Evolutionary conservation across 192 early-diverging fungal species (phyloP), one percentile per base, ranked within the genome.

Genomic region (Paraglomus occultum): DNA sequence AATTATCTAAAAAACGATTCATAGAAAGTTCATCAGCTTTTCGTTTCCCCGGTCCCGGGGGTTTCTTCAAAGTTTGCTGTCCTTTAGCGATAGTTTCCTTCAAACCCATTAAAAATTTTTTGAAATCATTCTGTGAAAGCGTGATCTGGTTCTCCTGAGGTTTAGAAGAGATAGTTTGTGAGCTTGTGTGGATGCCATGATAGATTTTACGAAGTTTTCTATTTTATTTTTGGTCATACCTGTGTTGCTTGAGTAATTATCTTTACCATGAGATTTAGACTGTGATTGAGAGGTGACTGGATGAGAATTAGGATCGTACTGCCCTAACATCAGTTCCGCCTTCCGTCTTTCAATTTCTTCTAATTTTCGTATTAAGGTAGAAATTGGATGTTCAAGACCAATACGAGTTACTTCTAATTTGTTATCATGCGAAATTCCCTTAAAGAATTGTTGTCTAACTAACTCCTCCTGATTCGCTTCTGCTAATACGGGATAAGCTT

Each of bases 81-180:
- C 14, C 54, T 57, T 20, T 20, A 57, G 54, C 54, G 8, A 57
- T 57, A n/a, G 60, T 63, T 63, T 15, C 44, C 10, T 63, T 63
- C 45, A 63, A 63, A 46, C 45, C 20, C 1, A 1, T 43, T 46
- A 46, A 6, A 63, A 63, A 3, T 63, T 63, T 63, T 63, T 63
- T 63, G 60, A 63, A 63, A 10, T 63, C 60, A 63, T 63, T 10
- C 12, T 46, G 60, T n/a, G 44, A 63, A 63, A 63, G 12, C 48
- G 44, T 46, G 43, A 46, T 63, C 4, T 63, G 43, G 31, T 1
- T 63, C 44, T 63, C 44, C 60, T 63, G 60, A 63, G 60, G 44
- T 17, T 63, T 63, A 47, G 60, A 63, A 63, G 60, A 46, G 44
- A n/a, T 63, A 46, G 60, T 46, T 46, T 46, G 40, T 46, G 17